Percentiles rank a stretch among this genome's conserved stretches.
phyloP scores from a whole-genome alignment of 805 yeast genomes.

The Zygoascus tannicola region DNA sequence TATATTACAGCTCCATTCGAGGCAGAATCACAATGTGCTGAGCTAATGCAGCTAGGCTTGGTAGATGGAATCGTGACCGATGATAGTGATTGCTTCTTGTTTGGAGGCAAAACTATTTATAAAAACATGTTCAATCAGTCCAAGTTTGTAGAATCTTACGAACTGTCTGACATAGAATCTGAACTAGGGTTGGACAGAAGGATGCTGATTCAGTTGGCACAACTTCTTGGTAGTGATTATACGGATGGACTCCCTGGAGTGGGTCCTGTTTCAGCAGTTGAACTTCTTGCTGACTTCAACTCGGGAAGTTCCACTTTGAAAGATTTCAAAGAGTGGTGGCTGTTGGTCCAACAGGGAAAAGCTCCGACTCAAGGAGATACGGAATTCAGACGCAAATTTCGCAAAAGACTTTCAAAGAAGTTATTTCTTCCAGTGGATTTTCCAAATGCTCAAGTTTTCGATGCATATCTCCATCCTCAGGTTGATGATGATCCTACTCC shows the following conservation, averaged over 20 bases:
- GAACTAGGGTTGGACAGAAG: conserved; percentile 57
- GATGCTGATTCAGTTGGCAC: conserved; percentile 70
- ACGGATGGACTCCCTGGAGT: conserved; percentile 87
- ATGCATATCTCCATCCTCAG: conserved; percentile 72
- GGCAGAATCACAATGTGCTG: conserved; percentile 98
- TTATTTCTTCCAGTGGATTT: conserved; percentile 50
- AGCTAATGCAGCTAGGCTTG: conserved; percentile 50
- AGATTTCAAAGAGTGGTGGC: conserved; percentile 50
- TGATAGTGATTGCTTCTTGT: conserved; percentile 91
- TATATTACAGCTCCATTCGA: conserved; percentile 96
- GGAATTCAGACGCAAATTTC: conserved; percentile 46
- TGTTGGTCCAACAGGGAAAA: conserved; percentile 29
- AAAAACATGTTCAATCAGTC: conserved; percentile 92
- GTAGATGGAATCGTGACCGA: conserved; percentile 96
- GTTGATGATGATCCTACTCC: conserved; percentile 73
- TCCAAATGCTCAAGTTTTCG: conserved; percentile 58
- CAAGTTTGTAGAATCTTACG: conserved; percentile 81
- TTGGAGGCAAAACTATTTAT: conserved; percentile 76
- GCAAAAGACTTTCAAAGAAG: conserved; percentile 43
- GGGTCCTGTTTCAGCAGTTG: conserved; percentile 91
- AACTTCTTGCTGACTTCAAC: conserved; percentile 77
- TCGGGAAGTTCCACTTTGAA: conserved; percentile 32
- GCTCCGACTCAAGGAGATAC: conserved; percentile 26
- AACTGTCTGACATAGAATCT: conserved; percentile 44
- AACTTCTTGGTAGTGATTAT: conserved; percentile 86